These are phyloP conservation scores for Bertia moriformis DNA, from an alignment of 2,329 filamentous ascomycete species.

Conservation along the genomic window DNA sequence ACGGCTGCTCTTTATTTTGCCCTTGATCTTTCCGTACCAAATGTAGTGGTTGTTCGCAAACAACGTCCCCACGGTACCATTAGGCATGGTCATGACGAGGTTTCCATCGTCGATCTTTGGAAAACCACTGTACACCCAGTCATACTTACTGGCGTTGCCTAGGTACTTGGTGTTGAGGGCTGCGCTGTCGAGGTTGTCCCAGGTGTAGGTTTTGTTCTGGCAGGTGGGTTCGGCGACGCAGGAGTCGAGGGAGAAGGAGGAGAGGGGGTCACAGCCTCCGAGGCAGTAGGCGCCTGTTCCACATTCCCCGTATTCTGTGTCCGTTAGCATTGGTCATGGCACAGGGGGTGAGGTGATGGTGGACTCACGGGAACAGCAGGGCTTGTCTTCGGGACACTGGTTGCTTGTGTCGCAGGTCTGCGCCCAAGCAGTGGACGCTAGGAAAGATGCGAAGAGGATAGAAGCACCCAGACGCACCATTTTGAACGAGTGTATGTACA, in stretches of 20 bases:
- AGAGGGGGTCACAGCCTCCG: constrained; percentile 80
- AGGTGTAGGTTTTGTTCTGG: constrained; percentile 57
- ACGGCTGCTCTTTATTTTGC: constrained; percentile 69
- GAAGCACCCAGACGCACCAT: not conserved
- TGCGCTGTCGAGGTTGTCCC: constrained; percentile 58
- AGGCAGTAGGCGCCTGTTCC: constrained; percentile 90
- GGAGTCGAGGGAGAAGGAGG: constrained; percentile 69
- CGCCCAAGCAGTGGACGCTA: not conserved
- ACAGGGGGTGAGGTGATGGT: not conserved
- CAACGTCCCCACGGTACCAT: constrained; percentile 72
- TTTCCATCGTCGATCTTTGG: constrained; percentile 54
- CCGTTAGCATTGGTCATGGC: constrained; percentile 4
- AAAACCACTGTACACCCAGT: constrained; percentile 80
- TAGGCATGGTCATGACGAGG: constrained; percentile 77
- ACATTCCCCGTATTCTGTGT: constrained; percentile 75
- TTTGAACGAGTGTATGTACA: not conserved
- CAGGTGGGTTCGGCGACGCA: constrained; percentile 79
- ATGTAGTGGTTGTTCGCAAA: constrained; percentile 74
- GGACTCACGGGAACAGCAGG: constrained; percentile 66
- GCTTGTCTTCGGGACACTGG: constrained; percentile 56
- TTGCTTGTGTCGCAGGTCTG: not conserved
- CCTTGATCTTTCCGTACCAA: constrained; percentile 92
- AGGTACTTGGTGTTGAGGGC: constrained; percentile 67
- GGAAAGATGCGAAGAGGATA: not conserved
- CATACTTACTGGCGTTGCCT: constrained; percentile 62